A percentile compares a stretch with the other conserved stretches of the same genome.
Evolutionary conservation across 805 yeast genomes (phyloP).

Genomic region (Monosporozyma yasuniensis): DNA sequence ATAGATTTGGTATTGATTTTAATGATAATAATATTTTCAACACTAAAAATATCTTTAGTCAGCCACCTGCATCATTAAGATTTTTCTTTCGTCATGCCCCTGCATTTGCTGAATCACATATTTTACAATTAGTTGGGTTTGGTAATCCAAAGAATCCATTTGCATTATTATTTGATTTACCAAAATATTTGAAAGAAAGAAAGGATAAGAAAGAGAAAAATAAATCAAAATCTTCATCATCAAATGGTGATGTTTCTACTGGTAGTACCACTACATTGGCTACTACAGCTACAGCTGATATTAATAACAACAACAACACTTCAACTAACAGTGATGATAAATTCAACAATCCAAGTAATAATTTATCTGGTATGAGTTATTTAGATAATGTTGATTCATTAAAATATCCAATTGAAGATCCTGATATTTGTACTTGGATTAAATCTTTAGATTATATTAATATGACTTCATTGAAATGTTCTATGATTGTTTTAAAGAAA

Average conservation of each 20-base stretch:
- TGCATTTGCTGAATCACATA: constrained; percentile 66
- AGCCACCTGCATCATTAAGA: constrained; percentile 33
- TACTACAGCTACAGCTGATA: constrained; percentile 1
- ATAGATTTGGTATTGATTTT: constrained; percentile 55
- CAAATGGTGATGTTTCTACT: background rate
- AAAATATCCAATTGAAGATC: constrained; percentile 17
- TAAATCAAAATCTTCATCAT: constrained; percentile 19
- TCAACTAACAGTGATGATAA: constrained; percentile 1
- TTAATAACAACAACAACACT: background rate
- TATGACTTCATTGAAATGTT: constrained; percentile 55
- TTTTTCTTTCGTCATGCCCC: constrained; percentile 75
- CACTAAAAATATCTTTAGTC: constrained; percentile 33
- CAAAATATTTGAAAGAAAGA: constrained; percentile 62
- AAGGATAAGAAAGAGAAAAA: constrained; percentile 64
- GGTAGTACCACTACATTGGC: constrained; percentile 4
- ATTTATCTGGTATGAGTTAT: constrained; percentile 7
- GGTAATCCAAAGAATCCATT: constrained; percentile 71
- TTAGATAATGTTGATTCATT: constrained; percentile 25
- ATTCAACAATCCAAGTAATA: background rate
- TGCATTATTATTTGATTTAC: constrained; percentile 62
- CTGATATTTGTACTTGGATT: constrained; percentile 40
- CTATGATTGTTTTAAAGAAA: constrained; percentile 58
- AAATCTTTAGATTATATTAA: constrained; percentile 46
- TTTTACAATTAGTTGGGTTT: constrained; percentile 66
- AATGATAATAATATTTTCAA: constrained; percentile 57